Conservation (phyloP, 2,329 filamentous ascomycete genomes). For the Colletotrichum musae region DNA sequence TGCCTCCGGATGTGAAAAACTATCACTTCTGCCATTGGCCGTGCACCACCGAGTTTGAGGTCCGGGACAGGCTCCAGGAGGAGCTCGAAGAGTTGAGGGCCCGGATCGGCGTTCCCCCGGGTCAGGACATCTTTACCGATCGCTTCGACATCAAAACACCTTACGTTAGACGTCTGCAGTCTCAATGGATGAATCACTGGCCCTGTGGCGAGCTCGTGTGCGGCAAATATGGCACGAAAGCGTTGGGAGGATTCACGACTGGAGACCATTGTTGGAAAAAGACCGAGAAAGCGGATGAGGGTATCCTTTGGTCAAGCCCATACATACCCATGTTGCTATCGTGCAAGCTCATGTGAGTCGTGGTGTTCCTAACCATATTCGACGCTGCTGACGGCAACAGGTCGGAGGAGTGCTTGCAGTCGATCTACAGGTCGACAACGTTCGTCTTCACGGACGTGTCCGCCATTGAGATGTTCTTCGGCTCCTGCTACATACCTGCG, state of each 20-base stretch:
- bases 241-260: not conserved
- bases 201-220: slow-evolving; percentile 12
- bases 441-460: slow-evolving; percentile 21
- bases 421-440: slow-evolving; percentile 24
- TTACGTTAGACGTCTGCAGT: slow-evolving; percentile 7
- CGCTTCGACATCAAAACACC: not conserved
- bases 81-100: slow-evolving; percentile 17
- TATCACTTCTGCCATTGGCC: slow-evolving; percentile 38
- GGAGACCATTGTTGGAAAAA: not conserved
- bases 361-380: no score
- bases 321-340: slow-evolving; percentile 29
- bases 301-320: not conserved
- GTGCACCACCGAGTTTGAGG: slow-evolving; percentile 32
- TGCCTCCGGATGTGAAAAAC: not conserved
- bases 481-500: slow-evolving; percentile 3
- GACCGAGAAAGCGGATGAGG: accelerated
- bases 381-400: not conserved
- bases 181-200: slow-evolving; percentile 31
- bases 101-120: not conserved
- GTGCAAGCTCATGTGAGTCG: slow-evolving; percentile 27
- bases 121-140: not conserved
- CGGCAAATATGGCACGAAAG: not conserved
- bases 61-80: slow-evolving; percentile 19
- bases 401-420: slow-evolving; percentile 18
- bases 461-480: slow-evolving; percentile 17